phyloP scores from a whole-genome alignment of 257 asterid genomes.

The Mentha longifolia region DNA sequence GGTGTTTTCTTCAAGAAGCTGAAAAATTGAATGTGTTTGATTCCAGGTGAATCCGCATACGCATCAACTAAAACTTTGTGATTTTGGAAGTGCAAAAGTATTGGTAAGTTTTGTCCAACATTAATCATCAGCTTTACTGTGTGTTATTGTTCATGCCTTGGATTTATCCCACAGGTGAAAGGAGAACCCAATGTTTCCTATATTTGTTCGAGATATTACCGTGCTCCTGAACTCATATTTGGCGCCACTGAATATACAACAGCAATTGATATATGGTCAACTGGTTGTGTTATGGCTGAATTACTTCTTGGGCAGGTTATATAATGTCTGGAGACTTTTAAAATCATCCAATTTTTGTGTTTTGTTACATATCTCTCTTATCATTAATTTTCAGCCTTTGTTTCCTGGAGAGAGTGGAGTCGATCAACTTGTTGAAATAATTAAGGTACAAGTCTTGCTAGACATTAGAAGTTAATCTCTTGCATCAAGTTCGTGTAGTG shows the following conservation, averaged over 20 bases:
- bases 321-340: constrained; percentile 21
- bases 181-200: constrained; percentile 98
- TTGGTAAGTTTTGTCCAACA: constrained; percentile 59
- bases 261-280: constrained; percentile 96
- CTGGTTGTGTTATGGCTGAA: constrained; percentile 99
- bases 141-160: constrained; percentile 41
- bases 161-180: constrained; percentile 67
- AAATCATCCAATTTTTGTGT: constrained; percentile 22
- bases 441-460: constrained; percentile 60
- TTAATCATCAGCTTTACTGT: constrained; percentile 24
- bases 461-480: constrained; percentile 11
- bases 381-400: constrained; percentile 69
- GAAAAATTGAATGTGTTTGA: constrained; percentile 30
- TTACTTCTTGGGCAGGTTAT: constrained; percentile 94
- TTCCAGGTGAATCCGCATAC: constrained; percentile 97
- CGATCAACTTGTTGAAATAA: constrained; percentile 94
- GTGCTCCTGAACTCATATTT: constrained; percentile 98
- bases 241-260: constrained; percentile 99
- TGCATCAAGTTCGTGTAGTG: constrained; percentile 23
- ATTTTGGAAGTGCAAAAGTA: constrained; percentile 98
- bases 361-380: constrained; percentile 32
- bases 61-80: constrained; percentile 92
- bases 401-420: constrained; percentile 99
- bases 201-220: constrained; percentile 95
- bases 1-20: constrained; percentile 34